phyloP scores from a whole-genome alignment of 1,139 yeast genomes.

The Hemisphaericaspora lyxosophila region DNA sequence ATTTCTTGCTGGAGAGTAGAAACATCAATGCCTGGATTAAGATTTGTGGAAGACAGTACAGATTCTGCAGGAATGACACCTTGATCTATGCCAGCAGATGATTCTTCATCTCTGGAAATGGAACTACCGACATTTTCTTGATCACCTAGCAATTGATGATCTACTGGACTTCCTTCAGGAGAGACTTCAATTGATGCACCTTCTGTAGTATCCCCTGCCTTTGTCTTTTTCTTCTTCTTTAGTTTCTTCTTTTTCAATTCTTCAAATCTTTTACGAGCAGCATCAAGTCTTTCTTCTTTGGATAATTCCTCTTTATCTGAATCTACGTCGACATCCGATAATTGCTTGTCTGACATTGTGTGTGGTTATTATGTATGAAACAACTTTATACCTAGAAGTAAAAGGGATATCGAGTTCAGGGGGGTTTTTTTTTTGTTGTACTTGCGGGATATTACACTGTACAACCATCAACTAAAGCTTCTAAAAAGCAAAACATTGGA shows the following conservation, averaged over 20 bases:
- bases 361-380: too few relatives aligned
- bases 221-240: constrained; percentile 32
- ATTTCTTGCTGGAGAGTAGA: constrained; percentile 20
- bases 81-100: not conserved
- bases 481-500: too few relatives aligned
- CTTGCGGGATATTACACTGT: too few relatives aligned
- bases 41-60: not conserved
- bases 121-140: constrained; percentile 6
- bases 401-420: too few relatives aligned
- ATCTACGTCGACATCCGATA: constrained; percentile 5
- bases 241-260: constrained; percentile 63
- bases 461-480: too few relatives aligned
- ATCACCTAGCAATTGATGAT: constrained; percentile 11
- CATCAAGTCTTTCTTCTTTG: constrained; percentile 60
- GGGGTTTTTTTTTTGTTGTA: too few relatives aligned
- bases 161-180: constrained; percentile 4
- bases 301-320: constrained; percentile 27
- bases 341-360: constrained; percentile 14
- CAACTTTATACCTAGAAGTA: too few relatives aligned
- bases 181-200: constrained; percentile 6
- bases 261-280: constrained; percentile 63
- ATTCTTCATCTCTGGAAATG: constrained; percentile 9
- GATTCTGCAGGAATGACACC: not conserved
- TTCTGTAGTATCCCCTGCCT: constrained; percentile 14
- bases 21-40: not conserved